Evolutionary conservation across 495 filamentous ascomycete genomes (phyloP).

Genomic region (Neurospora sp.): DNA sequence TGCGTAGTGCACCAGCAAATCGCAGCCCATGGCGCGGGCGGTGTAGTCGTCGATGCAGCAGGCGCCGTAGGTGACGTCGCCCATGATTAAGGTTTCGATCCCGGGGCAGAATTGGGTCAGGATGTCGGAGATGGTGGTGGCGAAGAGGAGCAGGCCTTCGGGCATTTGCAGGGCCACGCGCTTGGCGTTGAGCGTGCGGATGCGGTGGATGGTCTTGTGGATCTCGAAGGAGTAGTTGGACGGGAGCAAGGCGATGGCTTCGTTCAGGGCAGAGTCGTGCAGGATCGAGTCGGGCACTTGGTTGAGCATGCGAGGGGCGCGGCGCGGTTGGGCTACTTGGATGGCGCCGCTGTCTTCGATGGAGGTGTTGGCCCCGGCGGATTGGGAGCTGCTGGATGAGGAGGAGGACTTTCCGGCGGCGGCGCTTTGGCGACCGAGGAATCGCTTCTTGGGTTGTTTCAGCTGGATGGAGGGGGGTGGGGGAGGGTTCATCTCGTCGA

Average conservation of each 20-base stretch:
- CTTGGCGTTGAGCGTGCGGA: constrained; percentile 65
- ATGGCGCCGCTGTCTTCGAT: constrained; percentile 58
- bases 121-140: constrained; percentile 96
- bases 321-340: constrained; percentile 51
- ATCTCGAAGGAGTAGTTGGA: constrained; percentile 97
- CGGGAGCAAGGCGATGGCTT: constrained; percentile 77
- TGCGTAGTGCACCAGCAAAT: constrained; percentile 93
- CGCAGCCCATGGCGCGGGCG: constrained; percentile 84
- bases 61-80: constrained; percentile 96
- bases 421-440: constrained; percentile 56
- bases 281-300: constrained; percentile 83
- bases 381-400: not conserved
- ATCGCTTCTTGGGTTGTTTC: constrained; percentile 64
- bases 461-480: constrained; percentile 12
- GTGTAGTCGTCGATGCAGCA: constrained; percentile 99
- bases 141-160: constrained; percentile 89
- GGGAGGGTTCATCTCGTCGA: constrained; percentile 32
- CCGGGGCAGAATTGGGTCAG: constrained; percentile 88
- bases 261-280: constrained; percentile 78
- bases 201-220: constrained; percentile 92
- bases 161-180: constrained; percentile 91
- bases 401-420: constrained; percentile 35
- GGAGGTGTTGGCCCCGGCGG: constrained; percentile 19
- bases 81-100: constrained; percentile 92
- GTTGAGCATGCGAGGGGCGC: constrained; percentile 68